Base-by-base conservation (phyloP, 768 basidiomycete species). In the Boletus reticulatus region DNA sequence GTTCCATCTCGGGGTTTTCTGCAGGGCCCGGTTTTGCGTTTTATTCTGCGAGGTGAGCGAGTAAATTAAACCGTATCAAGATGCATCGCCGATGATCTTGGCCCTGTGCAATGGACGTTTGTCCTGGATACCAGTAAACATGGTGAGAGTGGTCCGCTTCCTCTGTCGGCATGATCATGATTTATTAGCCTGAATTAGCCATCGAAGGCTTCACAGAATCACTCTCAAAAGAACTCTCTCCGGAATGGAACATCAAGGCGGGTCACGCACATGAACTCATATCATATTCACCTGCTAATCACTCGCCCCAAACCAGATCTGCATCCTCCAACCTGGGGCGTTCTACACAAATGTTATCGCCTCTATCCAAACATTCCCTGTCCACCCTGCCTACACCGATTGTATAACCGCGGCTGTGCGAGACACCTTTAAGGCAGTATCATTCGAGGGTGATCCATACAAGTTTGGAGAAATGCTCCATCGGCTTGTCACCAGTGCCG, bases 171-270 rank as follows among this genome's bases (percentile, higher is more conserved):
- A 29, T 29, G 9, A 9, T 6, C 7, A 29, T 29, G 9, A 9
- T 6, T 41, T 29, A 17, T 14, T 14, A 22, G 27, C 10, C 41
- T n/a, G 12, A 29, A 29, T 11, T 36, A 61, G 57, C 63, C 16
- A 47, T 67, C 10, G 53, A 60, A 13, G 59, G 57, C 2, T 56
- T 54, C 20, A 22, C 44, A 3, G 57, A 59, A 47, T 52, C 50
- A 5, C 59, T 63, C 3, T 43, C 49, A 3, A 58, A 24, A 24
- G 63, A 66, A n/a, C 52, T 66, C 29, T 50, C 29, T 0, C 22
- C 48, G 13, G 56, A 54, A 34, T 66, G 58, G 64, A 62, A 63
- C 50, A 68, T 68, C 47, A 63, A 58, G n/a, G 52, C 38, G 29
- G 20, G 60, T 34, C 27, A 19, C 20, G 6, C 12, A 24, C 19